Percentiles rank a stretch among this genome's conserved stretches.
These are phyloP conservation scores for Lachnellula subtilissima DNA, from an alignment of 2,329 filamentous ascomycete genomes.

Conservation along the genomic window DNA sequence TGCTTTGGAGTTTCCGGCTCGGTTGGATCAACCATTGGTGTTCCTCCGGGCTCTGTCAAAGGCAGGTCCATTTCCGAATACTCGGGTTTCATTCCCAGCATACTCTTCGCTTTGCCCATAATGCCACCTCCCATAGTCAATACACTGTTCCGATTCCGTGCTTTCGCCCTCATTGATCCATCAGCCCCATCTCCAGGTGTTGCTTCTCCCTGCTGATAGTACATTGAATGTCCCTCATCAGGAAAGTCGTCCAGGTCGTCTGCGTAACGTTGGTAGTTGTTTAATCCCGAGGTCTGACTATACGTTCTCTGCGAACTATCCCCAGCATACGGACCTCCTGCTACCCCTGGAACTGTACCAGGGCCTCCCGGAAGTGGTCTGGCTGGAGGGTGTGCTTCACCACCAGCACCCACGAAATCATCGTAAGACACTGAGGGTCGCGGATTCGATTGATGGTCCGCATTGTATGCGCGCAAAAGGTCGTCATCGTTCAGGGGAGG, in stretches of 20 bases:
- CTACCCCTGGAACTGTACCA: slow-evolving; percentile 19
- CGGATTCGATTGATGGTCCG: slow-evolving; percentile 51
- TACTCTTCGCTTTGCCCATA: slow-evolving; percentile 81
- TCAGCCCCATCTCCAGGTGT: slow-evolving; percentile 52
- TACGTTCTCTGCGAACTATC: slow-evolving; percentile 21
- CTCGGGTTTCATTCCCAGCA: slow-evolving; percentile 76
- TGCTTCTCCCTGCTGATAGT: slow-evolving; percentile 71
- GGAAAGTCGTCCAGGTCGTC: slow-evolving; percentile 78
- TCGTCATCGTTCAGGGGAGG: slow-evolving; percentile 79
- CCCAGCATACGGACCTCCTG: slow-evolving; percentile 24
- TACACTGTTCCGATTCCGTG: slow-evolving; percentile 82
- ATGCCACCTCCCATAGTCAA: slow-evolving; percentile 81
- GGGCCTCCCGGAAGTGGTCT: slow-evolving; percentile 36
- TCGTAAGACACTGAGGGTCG: slow-evolving; percentile 92
- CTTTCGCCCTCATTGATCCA: slow-evolving; percentile 45
- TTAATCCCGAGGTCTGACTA: slow-evolving; percentile 74
- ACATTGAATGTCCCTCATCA: slow-evolving; percentile 69
- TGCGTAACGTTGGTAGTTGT: slow-evolving; percentile 89
- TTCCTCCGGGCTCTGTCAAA: slow-evolving; percentile 69
- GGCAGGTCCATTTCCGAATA: slow-evolving; percentile 99
- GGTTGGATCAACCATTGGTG: slow-evolving; percentile 40
- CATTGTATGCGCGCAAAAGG: slow-evolving; percentile 66
- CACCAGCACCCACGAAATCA: slow-evolving; percentile 76
- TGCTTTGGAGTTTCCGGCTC: slow-evolving; percentile 40
- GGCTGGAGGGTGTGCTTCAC: slow-evolving; percentile 44